Evolutionary conservation across 2,329 filamentous ascomycete genomes (phyloP).

Genomic region (Purpureocillium lavendulum): DNA sequence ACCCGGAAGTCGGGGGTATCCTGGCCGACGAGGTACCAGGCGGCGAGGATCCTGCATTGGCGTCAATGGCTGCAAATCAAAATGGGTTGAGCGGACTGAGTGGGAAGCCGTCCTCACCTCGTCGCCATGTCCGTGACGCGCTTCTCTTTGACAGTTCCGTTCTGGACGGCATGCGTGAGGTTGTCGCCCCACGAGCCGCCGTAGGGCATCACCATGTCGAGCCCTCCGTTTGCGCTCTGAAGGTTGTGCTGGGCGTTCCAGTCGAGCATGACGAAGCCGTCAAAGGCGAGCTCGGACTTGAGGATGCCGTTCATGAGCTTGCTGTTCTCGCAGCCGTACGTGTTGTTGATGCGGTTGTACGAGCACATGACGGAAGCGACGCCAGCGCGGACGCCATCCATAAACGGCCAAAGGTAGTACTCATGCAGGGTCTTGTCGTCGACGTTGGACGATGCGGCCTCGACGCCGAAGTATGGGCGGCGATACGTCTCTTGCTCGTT

Average conservation of each 20-base stretch:
- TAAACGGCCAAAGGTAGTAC: constrained; percentile 58
- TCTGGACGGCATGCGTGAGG: constrained; percentile 65
- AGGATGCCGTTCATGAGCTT: constrained; percentile 61
- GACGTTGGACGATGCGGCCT: constrained; percentile 52
- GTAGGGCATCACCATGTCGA: constrained; percentile 65
- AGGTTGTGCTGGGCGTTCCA: constrained; percentile 60
- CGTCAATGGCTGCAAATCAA: neutral
- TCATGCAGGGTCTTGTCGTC: constrained; percentile 60
- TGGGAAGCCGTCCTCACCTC: constrained; percentile 38
- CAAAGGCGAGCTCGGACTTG: constrained; percentile 55
- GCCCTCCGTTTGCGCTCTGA: constrained; percentile 43
- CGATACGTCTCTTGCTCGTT: constrained; percentile 53
- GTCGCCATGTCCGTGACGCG: constrained; percentile 74
- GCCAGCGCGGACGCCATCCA: constrained; percentile 50
- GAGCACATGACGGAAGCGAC: constrained; percentile 56
- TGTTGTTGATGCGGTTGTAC: constrained; percentile 65
- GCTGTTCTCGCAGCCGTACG: constrained; percentile 66
- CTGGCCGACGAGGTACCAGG: constrained; percentile 51
- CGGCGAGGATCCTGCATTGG: constrained; percentile 47
- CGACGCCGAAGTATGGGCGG: constrained; percentile 29
- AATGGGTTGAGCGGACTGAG: no score
- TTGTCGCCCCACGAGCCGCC: constrained; percentile 53
- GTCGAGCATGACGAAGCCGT: constrained; percentile 61
- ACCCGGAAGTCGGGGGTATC: constrained; percentile 33
- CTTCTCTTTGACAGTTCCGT: constrained; percentile 63